Base-by-base conservation (phyloP, 2,329 filamentous ascomycete genomes). In the Scorias spongiosa region DNA sequence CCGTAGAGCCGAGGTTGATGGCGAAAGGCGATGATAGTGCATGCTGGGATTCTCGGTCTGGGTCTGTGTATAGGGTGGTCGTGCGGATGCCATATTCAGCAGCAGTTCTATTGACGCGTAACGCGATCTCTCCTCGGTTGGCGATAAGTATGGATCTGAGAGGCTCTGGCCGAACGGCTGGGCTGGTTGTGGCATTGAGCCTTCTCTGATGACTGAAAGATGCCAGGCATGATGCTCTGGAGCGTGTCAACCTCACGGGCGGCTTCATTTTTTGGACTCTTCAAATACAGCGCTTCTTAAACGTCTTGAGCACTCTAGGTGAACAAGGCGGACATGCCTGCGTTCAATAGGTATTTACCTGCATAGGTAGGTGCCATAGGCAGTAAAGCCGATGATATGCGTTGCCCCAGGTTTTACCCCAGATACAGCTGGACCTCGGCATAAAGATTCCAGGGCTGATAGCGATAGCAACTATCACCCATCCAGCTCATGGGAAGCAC, bases 101-200 rank as follows among this genome's bases (percentile, higher is more conserved):
- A 29, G 91, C 91, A 17, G 91, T 98, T 52, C 80, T 78, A 52
- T 88, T 83, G 52, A 98, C 91, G 53, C 91, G 84, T 60, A 98
- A 72, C 41, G 91, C 91, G 55, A 98, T 98, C 66, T 98, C 91
- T 55, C 91, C 91, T 54, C 91, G 81, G 62, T 98, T 98, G 43
- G 91, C 91, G 60, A 98, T 96, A 18, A 98, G 74, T 37, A 96
- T 83, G 8, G 87, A 93, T 32, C 55, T 52, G 29, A 63, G 47
- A 41, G 59, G 59, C 39, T 54, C 53, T 18, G 44, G 49, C 41
- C 46, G 45, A 37, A 45, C 44, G 43, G 14, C 28, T 47, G 26
- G 42, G 30, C 30, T 45, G 44, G 50, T 47, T 29, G 52, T 52
- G n/a, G 39, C 44, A 29, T 52, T 52, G 48, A 49, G 54, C 49